Evolutionary conservation across 805 yeast species (phyloP).

Genomic region (Candida maris): DNA sequence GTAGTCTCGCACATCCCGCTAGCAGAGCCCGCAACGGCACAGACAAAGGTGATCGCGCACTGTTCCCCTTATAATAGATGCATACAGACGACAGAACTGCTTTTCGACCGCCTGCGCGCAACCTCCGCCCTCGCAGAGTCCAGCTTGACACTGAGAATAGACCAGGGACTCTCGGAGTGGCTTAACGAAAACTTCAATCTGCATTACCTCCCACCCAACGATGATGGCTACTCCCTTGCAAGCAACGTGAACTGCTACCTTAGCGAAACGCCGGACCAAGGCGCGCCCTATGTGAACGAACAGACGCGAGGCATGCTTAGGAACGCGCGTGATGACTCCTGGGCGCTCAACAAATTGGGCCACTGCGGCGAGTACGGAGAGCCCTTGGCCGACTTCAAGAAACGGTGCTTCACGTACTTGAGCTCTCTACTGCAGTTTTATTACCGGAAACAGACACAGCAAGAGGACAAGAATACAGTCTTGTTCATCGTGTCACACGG

Average conservation of each 20-base stretch:
- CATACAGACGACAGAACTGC: constrained; percentile 37
- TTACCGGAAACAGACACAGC: constrained; percentile 19
- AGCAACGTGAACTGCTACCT: constrained; percentile 38
- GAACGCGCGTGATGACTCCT: constrained; percentile 25
- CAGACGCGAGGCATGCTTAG: constrained; percentile 17
- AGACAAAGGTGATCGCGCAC: constrained; percentile 29
- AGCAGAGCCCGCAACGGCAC: constrained; percentile 1
- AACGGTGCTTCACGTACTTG: constrained; percentile 34
- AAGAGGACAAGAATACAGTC: constrained; percentile 30
- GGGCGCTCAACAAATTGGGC: constrained; percentile 37
- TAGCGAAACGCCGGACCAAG: constrained; percentile 15
- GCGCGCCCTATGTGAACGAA: constrained; percentile 16
- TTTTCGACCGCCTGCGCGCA: constrained; percentile 18
- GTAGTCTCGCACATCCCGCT: constrained; percentile 23
- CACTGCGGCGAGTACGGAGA: constrained; percentile 44
- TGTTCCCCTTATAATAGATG: constrained; percentile 44
- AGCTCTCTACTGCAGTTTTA: constrained; percentile 33
- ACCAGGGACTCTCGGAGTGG: constrained; percentile 43
- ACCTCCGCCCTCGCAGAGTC: background rate
- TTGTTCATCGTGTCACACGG: constrained; percentile 40
- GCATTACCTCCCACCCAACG: constrained; percentile 41
- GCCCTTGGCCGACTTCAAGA: constrained; percentile 33
- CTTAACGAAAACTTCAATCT: constrained; percentile 38
- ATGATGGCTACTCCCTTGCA: constrained; percentile 39
- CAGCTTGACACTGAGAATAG: constrained; percentile 31